Conservation (phyloP, 2,329 filamentous ascomycete species). For the Phialophora tarda region DNA sequence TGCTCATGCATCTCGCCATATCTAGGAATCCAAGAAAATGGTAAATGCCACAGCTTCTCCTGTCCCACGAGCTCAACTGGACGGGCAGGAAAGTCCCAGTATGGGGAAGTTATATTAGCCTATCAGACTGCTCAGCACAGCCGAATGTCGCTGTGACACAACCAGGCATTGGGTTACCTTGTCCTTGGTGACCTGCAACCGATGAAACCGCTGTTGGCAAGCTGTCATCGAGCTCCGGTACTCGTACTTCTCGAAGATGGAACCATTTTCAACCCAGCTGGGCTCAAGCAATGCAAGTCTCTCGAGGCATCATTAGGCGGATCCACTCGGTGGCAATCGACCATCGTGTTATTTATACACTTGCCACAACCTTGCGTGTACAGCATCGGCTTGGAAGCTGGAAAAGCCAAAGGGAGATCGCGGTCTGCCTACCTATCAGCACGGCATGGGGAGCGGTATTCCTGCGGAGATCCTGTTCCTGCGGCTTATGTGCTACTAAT, state of each 20-base stretch:
- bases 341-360: not conserved
- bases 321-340: not conserved
- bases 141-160: not conserved
- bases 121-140: not conserved
- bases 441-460: not conserved
- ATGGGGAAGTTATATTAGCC: not conserved
- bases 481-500: constrained; percentile 7
- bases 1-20: not conserved
- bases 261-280: not conserved
- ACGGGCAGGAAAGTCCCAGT: not conserved
- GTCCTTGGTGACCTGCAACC: not conserved
- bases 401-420: not conserved
- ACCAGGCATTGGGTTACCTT: not conserved
- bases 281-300: not conserved
- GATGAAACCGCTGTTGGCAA: not conserved
- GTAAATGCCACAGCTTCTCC: not conserved
- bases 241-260: not conserved
- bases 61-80: not conserved
- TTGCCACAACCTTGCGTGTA: not conserved
- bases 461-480: constrained; percentile 7
- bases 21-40: not conserved
- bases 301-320: not conserved
- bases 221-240: not conserved
- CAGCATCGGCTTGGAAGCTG: not conserved
- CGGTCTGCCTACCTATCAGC: not conserved